phyloP scores from a whole-genome alignment of 2,329 filamentous ascomycete species.

The Monosporascus ibericus region DNA sequence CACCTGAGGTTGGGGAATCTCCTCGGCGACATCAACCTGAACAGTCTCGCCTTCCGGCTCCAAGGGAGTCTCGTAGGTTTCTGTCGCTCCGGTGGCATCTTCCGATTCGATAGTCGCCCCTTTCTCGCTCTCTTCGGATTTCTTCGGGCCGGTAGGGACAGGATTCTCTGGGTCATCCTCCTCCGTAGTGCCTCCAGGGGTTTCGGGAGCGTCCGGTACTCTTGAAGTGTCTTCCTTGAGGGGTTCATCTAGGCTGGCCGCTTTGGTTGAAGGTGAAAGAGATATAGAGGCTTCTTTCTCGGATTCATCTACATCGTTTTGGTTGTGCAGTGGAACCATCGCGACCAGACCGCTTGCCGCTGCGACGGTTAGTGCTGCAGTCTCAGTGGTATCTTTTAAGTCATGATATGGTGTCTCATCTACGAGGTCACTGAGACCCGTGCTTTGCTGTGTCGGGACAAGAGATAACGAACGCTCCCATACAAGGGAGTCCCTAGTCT shows the following conservation, averaged over 20 bases:
- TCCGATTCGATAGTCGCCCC: neutral
- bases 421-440: constrained; percentile 1
- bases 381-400: constrained; percentile 1
- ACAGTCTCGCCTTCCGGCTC: neutral
- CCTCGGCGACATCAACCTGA: neutral
- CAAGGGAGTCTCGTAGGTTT: neutral
- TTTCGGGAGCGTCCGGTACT: neutral
- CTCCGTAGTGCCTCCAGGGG: neutral
- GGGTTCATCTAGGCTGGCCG: neutral
- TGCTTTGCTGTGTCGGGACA: constrained; percentile 3
- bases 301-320: neutral
- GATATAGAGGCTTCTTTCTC: neutral
- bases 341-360: neutral
- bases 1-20: neutral
- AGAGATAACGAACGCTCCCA: constrained; percentile 9
- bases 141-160: neutral
- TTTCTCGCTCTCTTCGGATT: neutral
- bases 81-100: neutral
- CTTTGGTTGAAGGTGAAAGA: neutral
- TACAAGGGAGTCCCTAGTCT: constrained; percentile 7
- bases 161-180: neutral
- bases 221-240: neutral
- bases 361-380: constrained; percentile 4
- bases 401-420: constrained; percentile 3
- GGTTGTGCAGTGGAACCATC: neutral